Percentiles rank a stretch among this genome's conserved stretches.
phyloP scores from a whole-genome alignment of 257 asterid species.

The Solanum ossicruentum region DNA sequence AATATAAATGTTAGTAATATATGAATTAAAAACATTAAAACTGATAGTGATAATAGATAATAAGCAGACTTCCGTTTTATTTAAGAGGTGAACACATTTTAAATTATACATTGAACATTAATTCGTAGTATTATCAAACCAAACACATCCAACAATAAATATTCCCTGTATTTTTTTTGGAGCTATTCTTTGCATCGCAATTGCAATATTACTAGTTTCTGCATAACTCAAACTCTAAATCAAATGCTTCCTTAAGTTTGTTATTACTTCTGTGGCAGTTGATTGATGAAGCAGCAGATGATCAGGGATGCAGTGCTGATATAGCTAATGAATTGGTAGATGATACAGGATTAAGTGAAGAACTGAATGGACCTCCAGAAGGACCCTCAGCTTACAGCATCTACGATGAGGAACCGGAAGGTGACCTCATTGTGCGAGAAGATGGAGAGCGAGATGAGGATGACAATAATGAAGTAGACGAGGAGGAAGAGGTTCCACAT shows the following conservation, averaged over 20 bases:
- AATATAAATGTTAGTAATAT: not conserved
- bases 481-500: slow-evolving; percentile 54
- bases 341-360: slow-evolving; percentile 32
- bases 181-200: not conserved
- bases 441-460: not conserved
- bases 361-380: slow-evolving; percentile 42
- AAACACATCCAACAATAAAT: not conserved
- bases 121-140: not conserved
- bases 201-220: not conserved
- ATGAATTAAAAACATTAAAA: not conserved
- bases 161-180: not conserved
- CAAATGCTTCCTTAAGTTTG: not conserved
- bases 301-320: slow-evolving; percentile 15
- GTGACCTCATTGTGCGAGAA: not conserved
- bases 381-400: slow-evolving; percentile 8
- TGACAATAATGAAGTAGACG: slow-evolving; percentile 18
- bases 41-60: not conserved
- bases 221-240: not conserved
- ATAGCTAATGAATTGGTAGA: slow-evolving; percentile 14
- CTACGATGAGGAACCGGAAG: not conserved
- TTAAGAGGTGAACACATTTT: not conserved
- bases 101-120: not conserved
- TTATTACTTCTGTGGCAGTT: slow-evolving; percentile 21
- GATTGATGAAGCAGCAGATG: slow-evolving; percentile 18
- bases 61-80: not conserved